phyloP scores from a whole-genome alignment of 495 filamentous ascomycete genomes.

The Peziza echinospora region DNA sequence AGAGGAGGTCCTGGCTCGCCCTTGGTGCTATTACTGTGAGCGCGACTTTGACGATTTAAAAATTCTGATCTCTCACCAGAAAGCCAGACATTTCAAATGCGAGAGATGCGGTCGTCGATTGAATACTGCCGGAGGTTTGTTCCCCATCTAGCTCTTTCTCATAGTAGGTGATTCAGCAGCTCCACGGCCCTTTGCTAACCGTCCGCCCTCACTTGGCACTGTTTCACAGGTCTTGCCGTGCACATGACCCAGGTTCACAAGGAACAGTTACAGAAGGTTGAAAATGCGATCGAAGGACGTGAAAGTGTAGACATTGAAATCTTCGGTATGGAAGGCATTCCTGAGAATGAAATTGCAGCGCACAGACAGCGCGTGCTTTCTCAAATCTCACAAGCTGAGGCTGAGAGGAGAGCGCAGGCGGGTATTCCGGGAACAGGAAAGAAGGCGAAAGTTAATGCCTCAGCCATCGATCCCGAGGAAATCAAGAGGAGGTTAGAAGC shows the following conservation, averaged over 20 bases:
- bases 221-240: conserved; percentile 53
- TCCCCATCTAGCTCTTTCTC: background rate
- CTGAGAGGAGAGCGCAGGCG: conserved; percentile 44
- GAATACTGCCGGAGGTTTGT: conserved; percentile 82
- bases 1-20: conserved; percentile 65
- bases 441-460: conserved; percentile 52
- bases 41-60: conserved; percentile 94
- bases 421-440: conserved; percentile 31
- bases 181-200: no score
- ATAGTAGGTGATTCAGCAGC: no score
- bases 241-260: conserved; percentile 99
- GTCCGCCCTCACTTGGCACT: background rate
- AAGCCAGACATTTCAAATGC: conserved; percentile 97
- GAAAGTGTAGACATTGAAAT: conserved; percentile 76
- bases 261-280: conserved; percentile 61
- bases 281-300: conserved; percentile 74
- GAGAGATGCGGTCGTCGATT: conserved; percentile 66
- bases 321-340: conserved; percentile 95
- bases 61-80: conserved; percentile 88
- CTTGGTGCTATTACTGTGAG: conserved; percentile 99
- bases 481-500: conserved; percentile 66
- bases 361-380: conserved; percentile 69
- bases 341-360: conserved; percentile 55
- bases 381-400: conserved; percentile 65
- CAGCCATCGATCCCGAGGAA: conserved; percentile 35